Conservation (phyloP, 306 rosid genomes). For the Prunus salicina region DNA sequence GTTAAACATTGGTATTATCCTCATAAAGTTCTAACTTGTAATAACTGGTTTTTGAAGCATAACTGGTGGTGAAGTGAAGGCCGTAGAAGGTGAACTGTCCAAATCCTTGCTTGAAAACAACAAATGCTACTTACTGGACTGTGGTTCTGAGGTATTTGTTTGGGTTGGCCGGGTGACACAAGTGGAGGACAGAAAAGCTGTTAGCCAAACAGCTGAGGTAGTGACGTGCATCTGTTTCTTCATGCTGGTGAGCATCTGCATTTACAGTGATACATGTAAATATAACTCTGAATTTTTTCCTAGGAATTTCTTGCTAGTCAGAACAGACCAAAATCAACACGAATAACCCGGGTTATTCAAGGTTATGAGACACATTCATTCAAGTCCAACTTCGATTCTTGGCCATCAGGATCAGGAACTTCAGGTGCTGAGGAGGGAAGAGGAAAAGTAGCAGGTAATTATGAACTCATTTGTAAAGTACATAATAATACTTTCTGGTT, state of each 20-base stretch:
- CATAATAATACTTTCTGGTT: conserved; percentile 17
- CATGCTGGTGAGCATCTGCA: conserved; percentile 24
- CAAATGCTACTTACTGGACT: conserved; percentile 88
- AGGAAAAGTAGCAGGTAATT: conserved; percentile 96
- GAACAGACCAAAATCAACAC: conserved; percentile 81
- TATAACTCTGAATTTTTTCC: conserved; percentile 22
- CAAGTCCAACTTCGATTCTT: conserved; percentile 89
- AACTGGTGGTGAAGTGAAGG: conserved; percentile 67
- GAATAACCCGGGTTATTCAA: conserved; percentile 89
- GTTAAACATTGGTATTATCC: not conserved
- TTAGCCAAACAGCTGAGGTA: conserved; percentile 91
- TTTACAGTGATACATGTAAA: not conserved
- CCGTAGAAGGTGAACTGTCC: conserved; percentile 75
- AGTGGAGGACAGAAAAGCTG: conserved; percentile 92
- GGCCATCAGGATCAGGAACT: conserved; percentile 88
- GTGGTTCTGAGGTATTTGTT: conserved; percentile 82
- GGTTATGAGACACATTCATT: conserved; percentile 92
- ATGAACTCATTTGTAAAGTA: conserved; percentile 19
- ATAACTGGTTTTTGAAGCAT: conserved; percentile 52
- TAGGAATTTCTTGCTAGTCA: conserved; percentile 83
- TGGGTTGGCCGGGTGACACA: conserved; percentile 99
- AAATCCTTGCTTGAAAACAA: conserved; percentile 86
- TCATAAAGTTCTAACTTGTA: conserved; percentile 15
- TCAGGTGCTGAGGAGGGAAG: conserved; percentile 92
- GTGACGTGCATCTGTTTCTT: conserved; percentile 23